Conservation (phyloP, 129 eudicot species). For the Helichrysum umbraculigerum region DNA sequence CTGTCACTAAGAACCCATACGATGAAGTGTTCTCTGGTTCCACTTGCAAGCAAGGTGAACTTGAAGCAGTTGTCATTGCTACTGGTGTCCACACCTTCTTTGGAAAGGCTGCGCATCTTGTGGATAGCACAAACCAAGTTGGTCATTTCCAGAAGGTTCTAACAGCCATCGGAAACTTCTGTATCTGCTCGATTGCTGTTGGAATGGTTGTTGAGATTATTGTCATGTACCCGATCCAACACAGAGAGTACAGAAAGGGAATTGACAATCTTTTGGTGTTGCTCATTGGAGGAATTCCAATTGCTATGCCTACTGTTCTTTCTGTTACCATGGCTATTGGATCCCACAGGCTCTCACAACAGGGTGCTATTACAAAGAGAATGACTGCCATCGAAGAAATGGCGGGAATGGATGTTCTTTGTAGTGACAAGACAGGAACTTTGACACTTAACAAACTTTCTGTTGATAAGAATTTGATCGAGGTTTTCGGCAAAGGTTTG, state of each 20-base stretch:
- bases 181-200: constrained; percentile 66
- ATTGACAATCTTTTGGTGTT: constrained; percentile 70
- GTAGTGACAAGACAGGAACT: constrained; percentile 78
- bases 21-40: constrained; percentile 80
- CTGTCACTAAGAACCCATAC: constrained; percentile 66
- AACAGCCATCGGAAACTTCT: constrained; percentile 78
- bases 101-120: constrained; percentile 84
- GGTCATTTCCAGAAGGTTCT: constrained; percentile 82
- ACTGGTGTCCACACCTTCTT: constrained; percentile 85
- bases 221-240: constrained; percentile 78
- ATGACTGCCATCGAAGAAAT: constrained; percentile 83
- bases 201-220: constrained; percentile 68
- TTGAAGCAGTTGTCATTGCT: constrained; percentile 79
- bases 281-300: constrained; percentile 79
- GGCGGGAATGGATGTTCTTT: constrained; percentile 76
- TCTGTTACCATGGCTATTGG: constrained; percentile 86
- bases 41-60: constrained; percentile 79
- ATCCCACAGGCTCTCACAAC: constrained; percentile 68
- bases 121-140: constrained; percentile 77
- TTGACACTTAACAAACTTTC: constrained; percentile 65
- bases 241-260: constrained; percentile 53
- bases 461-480: constrained; percentile 58
- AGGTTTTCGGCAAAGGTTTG: constrained; percentile 64
- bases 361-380: constrained; percentile 79
- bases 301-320: constrained; percentile 82